Conservation (phyloP, 176 grass and related monocot genomes). For the bread wheat (Triticum aestivum) region IWGSC_CS_RefSeq_v2.1 NC_057798.1:72920063-72920562, state of each 20-base stretch:
- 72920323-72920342: conserved; percentile 39
- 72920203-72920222: not conserved
- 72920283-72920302: conserved; percentile 47
- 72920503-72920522: conserved; percentile 9
- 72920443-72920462: not conserved
- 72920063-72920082: not conserved
- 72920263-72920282: conserved; percentile 26
- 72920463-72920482: conserved; percentile 5
- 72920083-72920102: not conserved
- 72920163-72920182: not conserved
- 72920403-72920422: conserved; percentile 20
- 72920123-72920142: too few species aligned
- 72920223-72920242: not conserved
- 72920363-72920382: conserved; percentile 31
- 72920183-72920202: not conserved
- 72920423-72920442: not conserved
- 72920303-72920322: conserved; percentile 45
- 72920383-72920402: not conserved
- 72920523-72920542: not conserved
- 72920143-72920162: not conserved
- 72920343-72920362: conserved; percentile 43
- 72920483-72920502: conserved; percentile 1
- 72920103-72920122: too few species aligned
- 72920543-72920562: conserved; percentile 71
- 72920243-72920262: not conserved